phyloP scores from a whole-genome alignment of 116 monocot genomes.

The Posidonia oceanica region DNA sequence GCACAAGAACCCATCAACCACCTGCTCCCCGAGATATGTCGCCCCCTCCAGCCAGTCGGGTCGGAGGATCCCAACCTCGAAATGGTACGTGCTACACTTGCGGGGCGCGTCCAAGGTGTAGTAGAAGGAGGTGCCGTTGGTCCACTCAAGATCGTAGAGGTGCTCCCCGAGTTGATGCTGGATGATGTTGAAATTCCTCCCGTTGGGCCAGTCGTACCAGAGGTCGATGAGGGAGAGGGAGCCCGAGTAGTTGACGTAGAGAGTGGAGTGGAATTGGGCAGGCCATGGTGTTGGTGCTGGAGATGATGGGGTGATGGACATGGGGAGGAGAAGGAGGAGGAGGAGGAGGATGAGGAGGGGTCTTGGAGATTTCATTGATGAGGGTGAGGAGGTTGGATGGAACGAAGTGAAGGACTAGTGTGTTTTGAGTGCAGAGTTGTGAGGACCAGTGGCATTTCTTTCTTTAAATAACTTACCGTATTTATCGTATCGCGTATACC shows the following conservation, averaged over 20 bases:
- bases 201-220: slow-evolving; percentile 82
- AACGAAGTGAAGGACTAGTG: too few species aligned
- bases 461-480: too few species aligned
- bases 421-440: too few species aligned
- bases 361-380: too few species aligned
- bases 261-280: slow-evolving; percentile 48
- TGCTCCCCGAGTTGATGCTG: slow-evolving; percentile 36
- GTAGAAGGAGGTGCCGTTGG: slow-evolving; percentile 75
- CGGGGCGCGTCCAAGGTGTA: slow-evolving; percentile 31
- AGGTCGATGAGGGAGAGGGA: slow-evolving; percentile 49
- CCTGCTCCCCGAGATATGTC: slow-evolving; percentile 38
- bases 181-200: slow-evolving; percentile 67
- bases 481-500: too few species aligned
- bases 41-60: slow-evolving; percentile 64
- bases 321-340: slow-evolving; percentile 4
- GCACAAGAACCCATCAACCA: slow-evolving; percentile 57
- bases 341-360: slow-evolving; percentile 5
- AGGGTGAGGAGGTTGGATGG: too few species aligned
- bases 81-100: slow-evolving; percentile 21
- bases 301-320: slow-evolving; percentile 14
- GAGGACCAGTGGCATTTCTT: too few species aligned
- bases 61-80: slow-evolving; percentile 45
- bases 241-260: slow-evolving; percentile 48
- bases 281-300: slow-evolving; percentile 52
- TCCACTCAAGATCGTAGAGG: slow-evolving; percentile 71